These are phyloP conservation scores for Daedaleopsis sinensis DNA, from an alignment of 768 basidiomycete species.

Conservation along the genomic window DNA sequence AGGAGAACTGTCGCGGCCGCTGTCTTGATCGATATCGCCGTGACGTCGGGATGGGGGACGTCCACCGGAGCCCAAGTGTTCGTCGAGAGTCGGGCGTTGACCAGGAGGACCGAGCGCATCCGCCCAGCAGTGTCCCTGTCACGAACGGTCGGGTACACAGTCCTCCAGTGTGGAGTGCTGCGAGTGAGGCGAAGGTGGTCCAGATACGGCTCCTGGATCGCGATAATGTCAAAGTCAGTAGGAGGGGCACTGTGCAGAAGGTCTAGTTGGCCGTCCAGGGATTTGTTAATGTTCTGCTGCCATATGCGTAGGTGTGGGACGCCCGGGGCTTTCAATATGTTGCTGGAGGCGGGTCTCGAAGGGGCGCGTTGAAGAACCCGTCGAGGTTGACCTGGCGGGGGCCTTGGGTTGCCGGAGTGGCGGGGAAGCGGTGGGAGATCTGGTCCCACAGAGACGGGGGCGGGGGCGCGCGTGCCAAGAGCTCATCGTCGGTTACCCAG, in stretches of 20 bases:
- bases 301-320: too few relatives aligned
- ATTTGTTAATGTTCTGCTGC: too few relatives aligned
- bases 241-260: too few relatives aligned
- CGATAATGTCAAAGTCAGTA: conserved; percentile 34
- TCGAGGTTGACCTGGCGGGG: conserved; percentile 33
- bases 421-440: too few relatives aligned
- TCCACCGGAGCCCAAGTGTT: conserved; percentile 12
- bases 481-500: conserved; percentile 9
- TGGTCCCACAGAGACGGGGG: conserved; percentile 13
- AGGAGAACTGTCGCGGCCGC: too few relatives aligned
- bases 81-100: conserved; percentile 15
- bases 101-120: conserved; percentile 15
- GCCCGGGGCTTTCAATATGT: too few relatives aligned
- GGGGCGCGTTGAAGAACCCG: too few relatives aligned
- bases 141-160: conserved; percentile 31
- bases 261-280: too few relatives aligned
- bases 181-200: conserved; percentile 25
- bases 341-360: too few relatives aligned
- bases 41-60: conserved; percentile 29
- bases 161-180: conserved; percentile 15
- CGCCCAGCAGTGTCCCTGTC: neutral
- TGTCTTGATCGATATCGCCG: conserved; percentile 32
- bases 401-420: conserved; percentile 17
- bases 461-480: neutral
- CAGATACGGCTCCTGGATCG: conserved; percentile 44